Conservation (phyloP, 805 yeast genomes). For the Wickerhamiella azyma region DNA sequence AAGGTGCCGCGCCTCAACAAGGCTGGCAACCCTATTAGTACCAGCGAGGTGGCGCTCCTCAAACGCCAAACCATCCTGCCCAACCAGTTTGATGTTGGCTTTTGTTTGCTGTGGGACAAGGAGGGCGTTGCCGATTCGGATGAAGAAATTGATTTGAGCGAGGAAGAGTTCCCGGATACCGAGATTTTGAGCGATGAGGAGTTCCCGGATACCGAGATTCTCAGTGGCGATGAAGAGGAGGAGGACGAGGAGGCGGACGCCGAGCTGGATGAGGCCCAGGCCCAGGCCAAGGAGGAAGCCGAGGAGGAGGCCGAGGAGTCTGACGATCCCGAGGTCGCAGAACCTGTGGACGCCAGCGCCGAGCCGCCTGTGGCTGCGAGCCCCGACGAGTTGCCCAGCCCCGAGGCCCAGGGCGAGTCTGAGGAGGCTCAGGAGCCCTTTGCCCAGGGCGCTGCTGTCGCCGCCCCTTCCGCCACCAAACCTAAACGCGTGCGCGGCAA, state of each 20-base stretch:
- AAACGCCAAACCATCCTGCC: constrained; percentile 48
- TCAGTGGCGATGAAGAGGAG: constrained; percentile 13
- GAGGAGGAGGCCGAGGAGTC: not conserved
- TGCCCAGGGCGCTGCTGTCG: not conserved
- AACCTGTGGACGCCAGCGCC: not conserved
- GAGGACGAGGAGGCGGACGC: constrained; percentile 4
- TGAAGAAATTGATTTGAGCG: constrained; percentile 16
- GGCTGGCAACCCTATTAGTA: constrained; percentile 40
- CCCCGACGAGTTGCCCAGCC: constrained; percentile 8
- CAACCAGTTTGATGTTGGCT: constrained; percentile 78
- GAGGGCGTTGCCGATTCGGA: constrained; percentile 16
- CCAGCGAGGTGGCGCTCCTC: constrained; percentile 47
- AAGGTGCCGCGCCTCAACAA: constrained; percentile 47
- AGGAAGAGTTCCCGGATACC: constrained; percentile 21
- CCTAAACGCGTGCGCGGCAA: constrained; percentile 53
- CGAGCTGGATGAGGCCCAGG: not conserved
- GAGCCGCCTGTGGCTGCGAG: constrained; percentile 8
- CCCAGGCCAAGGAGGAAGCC: not conserved
- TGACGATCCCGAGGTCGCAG: constrained; percentile 1
- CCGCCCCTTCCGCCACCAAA: not conserved
- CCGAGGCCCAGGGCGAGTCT: constrained; percentile 7
- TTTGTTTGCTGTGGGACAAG: constrained; percentile 64
- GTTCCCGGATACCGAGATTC: constrained; percentile 21
- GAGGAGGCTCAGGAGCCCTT: too few relatives aligned
- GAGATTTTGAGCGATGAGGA: constrained; percentile 19